These are phyloP conservation scores for Viridothelium virens DNA, from an alignment of 495 filamentous ascomycete genomes.

Conservation along the genomic window DNA sequence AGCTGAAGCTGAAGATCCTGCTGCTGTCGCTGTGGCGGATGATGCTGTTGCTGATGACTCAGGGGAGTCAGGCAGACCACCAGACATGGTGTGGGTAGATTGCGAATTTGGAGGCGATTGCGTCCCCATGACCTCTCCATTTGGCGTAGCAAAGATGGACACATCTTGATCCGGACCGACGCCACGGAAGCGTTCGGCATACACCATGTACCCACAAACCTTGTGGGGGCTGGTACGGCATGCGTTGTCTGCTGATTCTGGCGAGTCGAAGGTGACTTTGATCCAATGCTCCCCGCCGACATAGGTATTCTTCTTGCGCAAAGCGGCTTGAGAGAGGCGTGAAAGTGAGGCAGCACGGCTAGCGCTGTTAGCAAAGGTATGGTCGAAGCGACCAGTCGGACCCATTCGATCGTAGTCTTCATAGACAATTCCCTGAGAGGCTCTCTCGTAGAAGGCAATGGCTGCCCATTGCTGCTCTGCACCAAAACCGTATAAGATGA, in stretches of 20 bases:
- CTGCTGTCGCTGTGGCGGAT: conserved; percentile 53
- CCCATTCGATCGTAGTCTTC: conserved; percentile 80
- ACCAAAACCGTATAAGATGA: conserved; percentile 76
- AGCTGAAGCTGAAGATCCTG: not conserved
- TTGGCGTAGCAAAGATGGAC: conserved; percentile 41
- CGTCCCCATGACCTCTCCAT: conserved; percentile 13
- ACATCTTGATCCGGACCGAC: conserved; percentile 60
- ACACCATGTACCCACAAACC: conserved; percentile 67
- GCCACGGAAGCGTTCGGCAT: conserved; percentile 68
- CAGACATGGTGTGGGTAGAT: conserved; percentile 9
- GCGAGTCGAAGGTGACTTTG: conserved; percentile 83
- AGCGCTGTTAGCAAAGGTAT: conserved; percentile 39
- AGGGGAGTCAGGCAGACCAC: not conserved
- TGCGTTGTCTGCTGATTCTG: conserved; percentile 68
- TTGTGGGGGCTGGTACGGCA: conserved; percentile 66
- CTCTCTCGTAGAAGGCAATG: conserved; percentile 74
- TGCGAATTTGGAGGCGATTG: conserved; percentile 1
- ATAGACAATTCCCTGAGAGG: conserved; percentile 65
- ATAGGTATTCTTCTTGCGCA: conserved; percentile 64
- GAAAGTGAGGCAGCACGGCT: conserved; percentile 40
- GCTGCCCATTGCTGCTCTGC: conserved; percentile 70
- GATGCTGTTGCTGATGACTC: conserved; percentile 43
- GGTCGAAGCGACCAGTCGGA: conserved; percentile 57
- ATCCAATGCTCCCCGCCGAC: conserved; percentile 82
- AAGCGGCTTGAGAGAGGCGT: conserved; percentile 58